Conservation (phyloP, 1,284 basidiomycete genomes). For the Puccinia triticina region DNA sequence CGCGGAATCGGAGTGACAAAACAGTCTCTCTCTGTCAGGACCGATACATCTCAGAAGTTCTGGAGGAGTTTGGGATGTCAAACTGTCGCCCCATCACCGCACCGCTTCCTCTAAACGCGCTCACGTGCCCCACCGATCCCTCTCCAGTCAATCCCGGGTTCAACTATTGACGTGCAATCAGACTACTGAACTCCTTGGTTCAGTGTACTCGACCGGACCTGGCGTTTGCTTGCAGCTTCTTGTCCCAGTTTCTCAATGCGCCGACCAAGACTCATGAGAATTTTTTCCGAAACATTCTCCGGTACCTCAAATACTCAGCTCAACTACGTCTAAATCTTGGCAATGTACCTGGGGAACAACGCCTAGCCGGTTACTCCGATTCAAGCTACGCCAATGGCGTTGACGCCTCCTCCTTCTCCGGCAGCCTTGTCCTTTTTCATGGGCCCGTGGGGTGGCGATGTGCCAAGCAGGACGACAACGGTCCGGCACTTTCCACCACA, state of each 20-base stretch:
- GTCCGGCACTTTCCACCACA: too few relatives aligned
- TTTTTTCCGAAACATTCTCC: neutral
- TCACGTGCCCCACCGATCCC: neutral
- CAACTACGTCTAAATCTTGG: neutral
- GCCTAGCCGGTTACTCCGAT: neutral
- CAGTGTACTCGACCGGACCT: constrained; percentile 10
- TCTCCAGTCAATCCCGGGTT: neutral
- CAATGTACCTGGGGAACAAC: neutral
- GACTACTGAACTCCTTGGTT: neutral
- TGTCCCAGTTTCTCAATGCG: constrained; percentile 4
- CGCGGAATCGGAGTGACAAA: neutral
- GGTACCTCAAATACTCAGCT: neutral
- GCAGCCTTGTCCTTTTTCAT: neutral
- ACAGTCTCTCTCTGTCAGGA: constrained; percentile 12
- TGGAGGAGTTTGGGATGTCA: neutral
- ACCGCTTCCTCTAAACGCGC: neutral
- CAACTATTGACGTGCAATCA: neutral
- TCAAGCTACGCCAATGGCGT: constrained; percentile 3
- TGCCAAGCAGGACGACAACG: constrained; percentile 2
- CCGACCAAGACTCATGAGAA: neutral
- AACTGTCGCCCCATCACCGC: neutral
- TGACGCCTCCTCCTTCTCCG: neutral
- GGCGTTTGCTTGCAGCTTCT: neutral
- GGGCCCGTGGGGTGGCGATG: neutral
- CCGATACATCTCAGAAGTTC: neutral